Conservation (phyloP, 495 filamentous ascomycete species). For the Cetradonia linearis region DNA sequence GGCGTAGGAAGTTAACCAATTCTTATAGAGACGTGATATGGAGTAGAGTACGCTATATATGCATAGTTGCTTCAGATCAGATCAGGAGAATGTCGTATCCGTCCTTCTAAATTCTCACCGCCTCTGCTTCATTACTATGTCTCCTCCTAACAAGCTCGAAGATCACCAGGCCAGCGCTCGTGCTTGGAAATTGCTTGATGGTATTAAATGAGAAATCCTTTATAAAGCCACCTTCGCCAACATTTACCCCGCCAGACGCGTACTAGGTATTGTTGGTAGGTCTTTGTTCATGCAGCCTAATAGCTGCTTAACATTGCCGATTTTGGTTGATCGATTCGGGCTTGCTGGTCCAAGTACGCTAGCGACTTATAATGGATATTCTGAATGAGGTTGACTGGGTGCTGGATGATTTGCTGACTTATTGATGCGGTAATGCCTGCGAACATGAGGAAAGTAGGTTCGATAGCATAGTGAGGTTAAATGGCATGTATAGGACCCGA, state of each 20-base stretch:
- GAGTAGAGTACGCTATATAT: background rate
- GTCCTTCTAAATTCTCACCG: constrained; percentile 52
- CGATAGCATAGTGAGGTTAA: constrained; percentile 73
- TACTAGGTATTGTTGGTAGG: constrained; percentile 55
- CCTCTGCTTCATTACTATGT: constrained; percentile 59
- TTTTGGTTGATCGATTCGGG: constrained; percentile 38
- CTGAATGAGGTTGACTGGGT: constrained; percentile 67
- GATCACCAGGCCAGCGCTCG: constrained; percentile 78
- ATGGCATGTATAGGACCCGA: constrained; percentile 45
- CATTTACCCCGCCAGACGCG: constrained; percentile 54
- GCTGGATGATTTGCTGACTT: constrained; percentile 65
- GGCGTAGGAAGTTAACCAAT: background rate
- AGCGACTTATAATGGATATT: constrained; percentile 67
- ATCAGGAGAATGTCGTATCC: constrained; percentile 65
- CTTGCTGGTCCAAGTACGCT: constrained; percentile 63
- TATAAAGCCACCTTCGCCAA: constrained; percentile 64
- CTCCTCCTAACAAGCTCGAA: constrained; percentile 79
- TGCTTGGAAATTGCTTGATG: constrained; percentile 75
- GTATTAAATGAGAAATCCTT: constrained; percentile 65
- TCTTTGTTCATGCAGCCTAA: constrained; percentile 65
- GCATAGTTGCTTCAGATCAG: constrained; percentile 15
- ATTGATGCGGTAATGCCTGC: constrained; percentile 70
- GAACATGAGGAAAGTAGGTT: constrained; percentile 68
- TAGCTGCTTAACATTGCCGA: constrained; percentile 53
- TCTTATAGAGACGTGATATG: no score